Percentiles rank a stretch among this genome's conserved stretches.
These are phyloP conservation scores for Vigna trinervia DNA, from an alignment of 306 rosid species.

Conservation along the genomic window DNA sequence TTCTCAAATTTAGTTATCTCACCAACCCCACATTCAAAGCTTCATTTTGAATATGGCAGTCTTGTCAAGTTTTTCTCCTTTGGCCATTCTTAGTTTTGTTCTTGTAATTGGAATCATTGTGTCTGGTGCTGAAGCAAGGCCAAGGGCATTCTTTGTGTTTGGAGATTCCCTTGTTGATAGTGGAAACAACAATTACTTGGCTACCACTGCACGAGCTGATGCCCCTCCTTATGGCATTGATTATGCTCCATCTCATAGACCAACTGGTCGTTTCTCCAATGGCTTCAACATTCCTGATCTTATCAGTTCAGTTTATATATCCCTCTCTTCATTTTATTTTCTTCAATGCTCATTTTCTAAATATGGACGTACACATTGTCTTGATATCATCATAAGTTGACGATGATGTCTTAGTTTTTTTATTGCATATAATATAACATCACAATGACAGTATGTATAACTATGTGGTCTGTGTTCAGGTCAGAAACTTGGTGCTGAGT, in stretches of 20 bases:
- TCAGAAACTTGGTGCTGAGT: slow-evolving; percentile 64
- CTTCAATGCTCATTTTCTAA: neutral
- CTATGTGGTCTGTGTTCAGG: slow-evolving; percentile 48
- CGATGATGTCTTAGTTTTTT: too few species aligned
- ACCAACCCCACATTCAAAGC: neutral
- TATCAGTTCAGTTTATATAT: slow-evolving; percentile 55
- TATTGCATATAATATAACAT: neutral
- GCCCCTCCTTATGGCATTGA: slow-evolving; percentile 78
- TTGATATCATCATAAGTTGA: too few species aligned
- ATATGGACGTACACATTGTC: too few species aligned
- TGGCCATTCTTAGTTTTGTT: slow-evolving; percentile 23
- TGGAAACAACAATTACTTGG: slow-evolving; percentile 78
- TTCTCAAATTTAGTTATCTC: neutral
- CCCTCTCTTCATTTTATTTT: neutral
- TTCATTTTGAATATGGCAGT: slow-evolving; percentile 33
- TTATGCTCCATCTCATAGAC: slow-evolving; percentile 59
- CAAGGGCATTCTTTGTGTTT: slow-evolving; percentile 73
- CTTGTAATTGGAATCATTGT: slow-evolving; percentile 13
- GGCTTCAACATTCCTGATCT: slow-evolving; percentile 80
- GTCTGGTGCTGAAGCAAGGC: slow-evolving; percentile 32
- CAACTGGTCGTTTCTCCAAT: slow-evolving; percentile 47
- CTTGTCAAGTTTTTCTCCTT: slow-evolving; percentile 14
- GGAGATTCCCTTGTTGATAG: slow-evolving; percentile 84
- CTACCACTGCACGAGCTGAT: slow-evolving; percentile 84
- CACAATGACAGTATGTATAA: neutral